Base-by-base conservation (phyloP, 1,284 basidiomycete species). In the Cutaneotrichosporon arboriforme region DNA sequence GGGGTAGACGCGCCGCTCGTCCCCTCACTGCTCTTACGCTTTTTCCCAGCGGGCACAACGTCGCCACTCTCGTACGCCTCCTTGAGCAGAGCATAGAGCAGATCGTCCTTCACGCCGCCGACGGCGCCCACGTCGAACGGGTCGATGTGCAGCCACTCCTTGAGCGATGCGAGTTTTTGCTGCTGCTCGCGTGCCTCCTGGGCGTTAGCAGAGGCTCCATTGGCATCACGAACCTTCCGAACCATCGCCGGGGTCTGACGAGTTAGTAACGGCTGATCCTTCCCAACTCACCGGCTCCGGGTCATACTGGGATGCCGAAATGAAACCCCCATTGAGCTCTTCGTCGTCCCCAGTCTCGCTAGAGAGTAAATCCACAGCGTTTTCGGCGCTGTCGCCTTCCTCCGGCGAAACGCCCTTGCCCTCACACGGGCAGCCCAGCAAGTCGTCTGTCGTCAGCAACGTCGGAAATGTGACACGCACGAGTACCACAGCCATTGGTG, bases 121-220 rank as follows among this genome's bases (percentile, higher is more conserved):
- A 69, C 61, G 2, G 67, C 65, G 2, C 58, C 31, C 22, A 54
- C 40, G 3, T 64, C 56, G 38, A 56, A 62, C 2, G 61, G 57
- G 55, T 80, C 85, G 67, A 92, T 83, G 67, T 97, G 93, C 15
- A 81, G 85, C 92, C 92, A 97, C 65, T 88, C 83, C 52, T 85
- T 85, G 34, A 97, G 79, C 1, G 88, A 82, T 2, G 88, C 87
- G 13, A 97, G 81, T 55, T 83, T 88, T 4, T 79, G 81, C 61
- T 84, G 84, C 76, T 87, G 87, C 10, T 37, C 21, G 17, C 20
- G 33, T 31, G 43, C 43, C 35, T 51, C 26, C 26, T 31, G 26
- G 7, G 23, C 17, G 40, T 50, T 15, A 49, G 46, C 15, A n/a
- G 1, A 3, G 9, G 2, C 10, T 31, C 7, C 8, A 4, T 14